phyloP scores from a whole-genome alignment of 345 rosid genomes.

The Punica granatum region DNA sequence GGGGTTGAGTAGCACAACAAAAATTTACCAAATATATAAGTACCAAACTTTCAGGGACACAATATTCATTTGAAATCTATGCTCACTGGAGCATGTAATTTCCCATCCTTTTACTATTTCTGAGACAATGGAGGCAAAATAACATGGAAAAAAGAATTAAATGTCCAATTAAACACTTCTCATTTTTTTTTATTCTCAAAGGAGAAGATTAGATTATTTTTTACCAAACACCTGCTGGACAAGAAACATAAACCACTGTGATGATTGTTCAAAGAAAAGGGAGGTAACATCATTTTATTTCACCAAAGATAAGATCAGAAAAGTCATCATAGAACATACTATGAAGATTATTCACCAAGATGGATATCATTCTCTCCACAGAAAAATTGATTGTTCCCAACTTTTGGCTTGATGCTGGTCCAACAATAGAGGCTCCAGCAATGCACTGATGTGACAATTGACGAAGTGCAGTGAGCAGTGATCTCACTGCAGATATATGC shows the following conservation, averaged over 20 bases:
- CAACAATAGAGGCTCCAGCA: conserved; percentile 59
- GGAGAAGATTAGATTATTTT: no score
- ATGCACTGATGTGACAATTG: conserved; percentile 84
- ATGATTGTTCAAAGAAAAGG: no score
- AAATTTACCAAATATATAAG: not conserved
- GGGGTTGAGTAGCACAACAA: not conserved
- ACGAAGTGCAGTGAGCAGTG: conserved; percentile 84
- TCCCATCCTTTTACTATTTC: not conserved
- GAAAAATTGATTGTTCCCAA: conserved; percentile 79
- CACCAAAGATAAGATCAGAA: no score
- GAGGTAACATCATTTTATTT: no score
- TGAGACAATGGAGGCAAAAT: not conserved
- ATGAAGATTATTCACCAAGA: conserved; percentile 90
- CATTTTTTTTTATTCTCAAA: no score
- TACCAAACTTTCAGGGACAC: not conserved
- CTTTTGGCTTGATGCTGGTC: conserved; percentile 65
- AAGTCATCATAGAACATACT: conserved; percentile 43
- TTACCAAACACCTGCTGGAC: no score
- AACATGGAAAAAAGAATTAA: no score
- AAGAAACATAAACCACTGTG: no score
- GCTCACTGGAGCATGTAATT: not conserved
- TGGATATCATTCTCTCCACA: conserved; percentile 89
- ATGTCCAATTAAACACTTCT: no score
- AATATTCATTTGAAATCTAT: not conserved
- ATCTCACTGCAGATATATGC: conserved; percentile 91